phyloP scores from a whole-genome alignment of 2,329 filamentous ascomycete species.

The Fusarium duplospermum region DNA sequence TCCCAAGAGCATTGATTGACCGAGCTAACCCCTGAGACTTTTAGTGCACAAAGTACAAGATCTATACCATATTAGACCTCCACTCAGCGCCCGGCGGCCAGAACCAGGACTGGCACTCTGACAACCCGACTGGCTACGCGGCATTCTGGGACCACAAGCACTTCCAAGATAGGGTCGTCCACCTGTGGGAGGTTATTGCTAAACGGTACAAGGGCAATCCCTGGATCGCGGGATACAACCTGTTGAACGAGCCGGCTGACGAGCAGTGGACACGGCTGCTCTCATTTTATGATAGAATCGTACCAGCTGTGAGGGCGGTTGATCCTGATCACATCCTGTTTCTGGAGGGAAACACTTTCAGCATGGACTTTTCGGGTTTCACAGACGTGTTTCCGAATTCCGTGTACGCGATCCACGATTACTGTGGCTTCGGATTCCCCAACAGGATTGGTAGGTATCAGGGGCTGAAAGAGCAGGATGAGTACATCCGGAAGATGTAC shows the following conservation, averaged over 20 bases:
- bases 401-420: constrained; percentile 66
- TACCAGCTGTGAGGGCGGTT: constrained; percentile 51
- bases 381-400: constrained; percentile 56
- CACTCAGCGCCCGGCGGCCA: constrained; percentile 59
- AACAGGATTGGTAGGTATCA: constrained; percentile 49
- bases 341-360: constrained; percentile 62
- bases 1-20: accelerated
- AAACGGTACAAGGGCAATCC: constrained; percentile 55
- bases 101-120: constrained; percentile 60
- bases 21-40: not conserved
- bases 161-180: constrained; percentile 57
- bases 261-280: constrained; percentile 49
- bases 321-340: constrained; percentile 62
- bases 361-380: constrained; percentile 45
- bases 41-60: constrained; percentile 52
- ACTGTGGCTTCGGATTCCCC: constrained; percentile 63
- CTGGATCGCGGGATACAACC: constrained; percentile 55
- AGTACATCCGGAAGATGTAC: constrained; percentile 47
- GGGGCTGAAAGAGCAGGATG: constrained; percentile 54
- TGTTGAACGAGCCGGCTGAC: constrained; percentile 48
- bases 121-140: constrained; percentile 52
- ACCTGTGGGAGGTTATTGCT: constrained; percentile 57
- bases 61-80: constrained; percentile 59
- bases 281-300: constrained; percentile 54
- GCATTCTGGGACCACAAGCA: constrained; percentile 60